Evolutionary conservation across 2,329 filamentous ascomycete genomes (phyloP).

Genomic region (Venturia effusa): DNA sequence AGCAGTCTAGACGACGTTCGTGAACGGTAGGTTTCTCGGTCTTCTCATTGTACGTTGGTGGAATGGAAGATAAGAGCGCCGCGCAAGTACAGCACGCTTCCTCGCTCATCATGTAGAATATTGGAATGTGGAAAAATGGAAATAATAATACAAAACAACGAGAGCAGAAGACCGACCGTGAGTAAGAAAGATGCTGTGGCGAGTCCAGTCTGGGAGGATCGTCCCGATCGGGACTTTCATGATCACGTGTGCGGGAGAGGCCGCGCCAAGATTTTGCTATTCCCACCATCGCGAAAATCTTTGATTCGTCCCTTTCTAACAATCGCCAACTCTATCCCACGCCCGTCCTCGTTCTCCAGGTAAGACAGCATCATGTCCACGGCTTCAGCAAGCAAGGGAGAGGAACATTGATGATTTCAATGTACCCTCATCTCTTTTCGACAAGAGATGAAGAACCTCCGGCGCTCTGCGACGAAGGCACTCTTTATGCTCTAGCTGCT

Average conservation of each 20-base stretch:
- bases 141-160: not conserved
- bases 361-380: not conserved
- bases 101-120: slow-evolving; percentile 1
- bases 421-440: slow-evolving; percentile 37
- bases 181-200: not conserved
- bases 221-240: not conserved
- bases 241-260: not conserved
- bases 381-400: slow-evolving; percentile 41
- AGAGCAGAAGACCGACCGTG: not conserved
- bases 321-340: not conserved
- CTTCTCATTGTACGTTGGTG: slow-evolving; percentile 41
- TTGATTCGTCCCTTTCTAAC: not conserved
- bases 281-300: too few relatives aligned
- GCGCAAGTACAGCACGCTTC: slow-evolving; percentile 63
- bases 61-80: slow-evolving; percentile 44
- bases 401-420: slow-evolving; percentile 28
- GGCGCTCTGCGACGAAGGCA: slow-evolving; percentile 44
- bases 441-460: slow-evolving; percentile 58
- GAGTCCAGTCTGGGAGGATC: not conserved
- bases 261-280: not conserved
- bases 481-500: slow-evolving; percentile 57
- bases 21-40: slow-evolving; percentile 50
- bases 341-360: not conserved
- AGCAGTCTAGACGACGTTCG: slow-evolving; percentile 57
- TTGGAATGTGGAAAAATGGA: not conserved